Evolutionary conservation across 176 grass and related monocot species (phyloP).

Genomic region (sorghum (Sorghum bicolor)): DNA sequence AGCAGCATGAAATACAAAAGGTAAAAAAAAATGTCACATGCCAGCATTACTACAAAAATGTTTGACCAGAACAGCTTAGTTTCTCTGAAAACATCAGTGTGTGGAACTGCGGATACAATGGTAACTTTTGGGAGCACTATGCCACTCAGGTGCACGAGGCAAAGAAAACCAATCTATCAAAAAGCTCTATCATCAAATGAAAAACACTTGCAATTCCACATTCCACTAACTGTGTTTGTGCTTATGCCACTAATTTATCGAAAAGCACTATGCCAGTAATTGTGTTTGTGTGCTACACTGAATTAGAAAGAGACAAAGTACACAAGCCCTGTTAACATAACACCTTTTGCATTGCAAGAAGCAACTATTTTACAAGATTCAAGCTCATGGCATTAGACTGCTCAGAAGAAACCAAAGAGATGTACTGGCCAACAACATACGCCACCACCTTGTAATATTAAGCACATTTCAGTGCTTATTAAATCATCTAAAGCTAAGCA

Average conservation of each 20-base stretch:
- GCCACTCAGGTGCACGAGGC: not conserved
- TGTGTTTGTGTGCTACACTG: not conserved
- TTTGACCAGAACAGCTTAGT: not conserved
- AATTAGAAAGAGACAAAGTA: slow-evolving; percentile 5
- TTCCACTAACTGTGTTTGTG: not conserved
- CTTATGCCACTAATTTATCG: too few relatives aligned
- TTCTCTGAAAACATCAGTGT: not conserved
- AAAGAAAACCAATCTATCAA: not conserved
- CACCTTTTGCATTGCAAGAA: not conserved
- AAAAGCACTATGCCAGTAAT: too few relatives aligned
- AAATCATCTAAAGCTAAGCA: not conserved
- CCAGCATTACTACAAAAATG: not conserved
- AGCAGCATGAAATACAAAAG: not conserved
- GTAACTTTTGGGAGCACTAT: not conserved
- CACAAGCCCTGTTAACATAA: not conserved
- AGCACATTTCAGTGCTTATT: not conserved
- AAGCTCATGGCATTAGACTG: not conserved
- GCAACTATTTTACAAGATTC: not conserved
- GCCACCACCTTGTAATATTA: not conserved
- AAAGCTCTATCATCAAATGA: not conserved
- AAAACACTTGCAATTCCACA: not conserved
- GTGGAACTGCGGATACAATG: not conserved
- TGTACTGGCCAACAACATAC: not conserved
- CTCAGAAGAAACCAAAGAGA: not conserved
- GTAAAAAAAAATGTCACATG: too few relatives aligned